Percentiles rank a stretch among this genome's conserved stretches.
Conservation (phyloP, 495 filamentous ascomycete species). For the Xylaria acuta region DNA sequence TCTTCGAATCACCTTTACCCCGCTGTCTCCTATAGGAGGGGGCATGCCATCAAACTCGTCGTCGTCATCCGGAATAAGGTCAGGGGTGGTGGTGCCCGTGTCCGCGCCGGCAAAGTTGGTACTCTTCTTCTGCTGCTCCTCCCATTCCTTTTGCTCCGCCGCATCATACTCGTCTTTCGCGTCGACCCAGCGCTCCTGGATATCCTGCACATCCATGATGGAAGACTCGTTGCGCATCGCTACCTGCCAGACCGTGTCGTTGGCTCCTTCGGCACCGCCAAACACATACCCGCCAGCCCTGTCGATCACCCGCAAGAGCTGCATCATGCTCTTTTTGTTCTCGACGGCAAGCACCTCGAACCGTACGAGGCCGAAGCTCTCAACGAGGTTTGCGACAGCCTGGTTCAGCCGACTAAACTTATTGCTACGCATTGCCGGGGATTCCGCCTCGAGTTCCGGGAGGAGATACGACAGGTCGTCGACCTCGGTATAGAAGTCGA, state of each 20-base stretch:
- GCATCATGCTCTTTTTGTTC: conserved; percentile 95
- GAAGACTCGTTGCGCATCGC: conserved; percentile 87
- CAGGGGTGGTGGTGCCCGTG: conserved; percentile 31
- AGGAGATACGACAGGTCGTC: conserved; percentile 87
- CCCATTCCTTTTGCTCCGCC: conserved; percentile 71
- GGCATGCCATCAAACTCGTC: conserved; percentile 44
- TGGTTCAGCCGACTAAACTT: conserved; percentile 86
- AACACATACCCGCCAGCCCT: conserved; percentile 93
- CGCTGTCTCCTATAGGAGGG: conserved; percentile 40
- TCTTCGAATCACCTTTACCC: conserved; percentile 50
- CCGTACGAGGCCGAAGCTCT: conserved; percentile 84
- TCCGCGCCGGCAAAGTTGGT: conserved; percentile 35
- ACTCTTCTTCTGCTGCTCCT: conserved; percentile 56
- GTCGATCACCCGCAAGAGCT: conserved; percentile 83
- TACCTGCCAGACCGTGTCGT: conserved; percentile 93
- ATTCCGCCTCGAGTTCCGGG: conserved; percentile 71
- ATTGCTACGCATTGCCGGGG: conserved; percentile 59
- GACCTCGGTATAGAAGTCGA: conserved; percentile 98
- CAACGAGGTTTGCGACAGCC: conserved; percentile 84
- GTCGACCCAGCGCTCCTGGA: conserved; percentile 96
- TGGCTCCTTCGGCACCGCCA: conserved; percentile 86
- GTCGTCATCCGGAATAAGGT: conserved; percentile 43
- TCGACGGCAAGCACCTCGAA: conserved; percentile 96
- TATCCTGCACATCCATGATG: conserved; percentile 79
- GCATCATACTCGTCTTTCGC: conserved; percentile 87